Evolutionary conservation across 2,329 filamentous ascomycete species (phyloP).

Genomic region (Colletotrichum aenigma): DNA sequence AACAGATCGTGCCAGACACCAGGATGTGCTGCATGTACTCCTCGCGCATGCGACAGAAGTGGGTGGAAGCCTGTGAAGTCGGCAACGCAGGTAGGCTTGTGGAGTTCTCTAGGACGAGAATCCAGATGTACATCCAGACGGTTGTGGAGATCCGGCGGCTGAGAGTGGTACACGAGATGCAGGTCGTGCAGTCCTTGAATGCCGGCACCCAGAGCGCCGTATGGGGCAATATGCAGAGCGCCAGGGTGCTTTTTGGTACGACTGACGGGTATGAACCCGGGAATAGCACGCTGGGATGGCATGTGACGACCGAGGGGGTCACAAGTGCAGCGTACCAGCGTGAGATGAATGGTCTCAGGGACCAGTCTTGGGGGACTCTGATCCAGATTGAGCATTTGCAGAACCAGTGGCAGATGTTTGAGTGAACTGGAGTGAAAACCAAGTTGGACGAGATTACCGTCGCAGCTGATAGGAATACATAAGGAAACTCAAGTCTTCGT

Average conservation of each 20-base stretch:
- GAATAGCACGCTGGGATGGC: not conserved
- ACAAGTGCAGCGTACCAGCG: not conserved
- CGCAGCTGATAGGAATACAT: too few species aligned
- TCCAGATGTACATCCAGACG: not conserved
- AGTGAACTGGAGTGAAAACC: fast-evolving
- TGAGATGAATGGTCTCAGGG: fast-evolving
- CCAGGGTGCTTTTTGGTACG: too few species aligned
- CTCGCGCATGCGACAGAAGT: conserved; percentile 18
- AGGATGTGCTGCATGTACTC: conserved; percentile 22
- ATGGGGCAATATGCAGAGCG: too few species aligned
- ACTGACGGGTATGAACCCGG: not conserved
- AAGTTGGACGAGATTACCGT: not conserved
- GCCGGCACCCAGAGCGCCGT: not conserved
- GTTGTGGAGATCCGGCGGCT: not conserved
- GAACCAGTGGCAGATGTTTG: not conserved
- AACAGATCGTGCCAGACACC: not conserved
- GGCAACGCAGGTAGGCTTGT: not conserved
- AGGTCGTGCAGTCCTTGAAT: not conserved
- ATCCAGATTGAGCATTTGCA: not conserved
- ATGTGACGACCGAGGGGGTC: not conserved
- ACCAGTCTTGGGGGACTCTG: not conserved
- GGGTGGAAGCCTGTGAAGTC: conserved; percentile 1
- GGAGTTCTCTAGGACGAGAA: not conserved
- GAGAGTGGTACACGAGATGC: not conserved
- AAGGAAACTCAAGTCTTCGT: too few species aligned